Evolutionary conservation across 257 asterid species (phyloP).

Genomic region (Leptodermis oblonga): DNA sequence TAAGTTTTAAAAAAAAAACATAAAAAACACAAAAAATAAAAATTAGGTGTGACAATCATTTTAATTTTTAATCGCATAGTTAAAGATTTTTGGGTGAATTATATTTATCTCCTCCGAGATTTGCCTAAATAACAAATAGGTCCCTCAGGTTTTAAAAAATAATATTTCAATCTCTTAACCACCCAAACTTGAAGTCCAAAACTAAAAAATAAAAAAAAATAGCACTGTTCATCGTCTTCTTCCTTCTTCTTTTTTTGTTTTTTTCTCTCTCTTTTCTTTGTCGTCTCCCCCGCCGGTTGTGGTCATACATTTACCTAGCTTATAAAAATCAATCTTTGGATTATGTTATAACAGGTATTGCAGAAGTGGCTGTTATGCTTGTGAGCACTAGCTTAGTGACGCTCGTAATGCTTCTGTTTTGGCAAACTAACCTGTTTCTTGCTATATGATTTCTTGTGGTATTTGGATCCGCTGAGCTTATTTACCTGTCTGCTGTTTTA

Average conservation of each 20-base stretch:
- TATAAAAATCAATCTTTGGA: background rate
- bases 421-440: conserved; percentile 68
- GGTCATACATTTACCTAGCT: background rate
- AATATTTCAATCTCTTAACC: background rate
- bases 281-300: too few relatives aligned
- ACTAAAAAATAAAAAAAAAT: background rate
- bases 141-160: too few relatives aligned
- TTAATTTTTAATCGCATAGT: too few relatives aligned
- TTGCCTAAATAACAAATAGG: too few relatives aligned
- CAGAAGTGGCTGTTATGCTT: conserved; percentile 97
- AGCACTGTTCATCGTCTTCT: too few relatives aligned
- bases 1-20: too few relatives aligned
- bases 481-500: conserved; percentile 78
- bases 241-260: too few relatives aligned
- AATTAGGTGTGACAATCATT: too few relatives aligned
- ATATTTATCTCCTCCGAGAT: too few relatives aligned
- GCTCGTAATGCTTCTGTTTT: conserved; percentile 82
- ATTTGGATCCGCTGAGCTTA: conserved; percentile 65
- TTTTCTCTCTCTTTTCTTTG: too few relatives aligned
- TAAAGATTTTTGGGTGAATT: background rate
- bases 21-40: too few relatives aligned
- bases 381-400: conserved; percentile 86
- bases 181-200: too few relatives aligned
- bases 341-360: conserved; percentile 55
- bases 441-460: conserved; percentile 68